Conservation (phyloP, 164 flowering plant genomes). For the Annona cherimola region DNA sequence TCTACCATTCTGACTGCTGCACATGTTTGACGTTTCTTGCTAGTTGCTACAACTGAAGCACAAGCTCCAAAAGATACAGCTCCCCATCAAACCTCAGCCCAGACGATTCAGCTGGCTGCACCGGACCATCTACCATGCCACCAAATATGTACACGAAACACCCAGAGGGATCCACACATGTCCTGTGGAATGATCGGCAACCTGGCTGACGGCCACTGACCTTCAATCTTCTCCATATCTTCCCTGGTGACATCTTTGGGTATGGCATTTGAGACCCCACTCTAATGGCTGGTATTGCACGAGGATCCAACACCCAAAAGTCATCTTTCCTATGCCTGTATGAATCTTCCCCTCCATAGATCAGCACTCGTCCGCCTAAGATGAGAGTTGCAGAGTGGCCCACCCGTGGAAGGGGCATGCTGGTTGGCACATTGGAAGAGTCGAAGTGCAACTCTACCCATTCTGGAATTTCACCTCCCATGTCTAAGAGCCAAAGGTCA, state of each 20-base stretch:
- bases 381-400: slow-evolving; percentile 91
- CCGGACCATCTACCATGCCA: slow-evolving; percentile 84
- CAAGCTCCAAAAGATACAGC: slow-evolving; percentile 62
- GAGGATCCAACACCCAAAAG: slow-evolving; percentile 74
- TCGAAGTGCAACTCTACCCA: slow-evolving; percentile 59
- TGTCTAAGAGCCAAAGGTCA: slow-evolving; percentile 78
- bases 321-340: slow-evolving; percentile 66
- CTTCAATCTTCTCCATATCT: slow-evolving; percentile 61
- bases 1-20: neutral
- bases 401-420: slow-evolving; percentile 66
- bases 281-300: slow-evolving; percentile 22
- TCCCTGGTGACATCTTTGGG: slow-evolving; percentile 18
- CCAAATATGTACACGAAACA: slow-evolving; percentile 61
- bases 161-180: slow-evolving; percentile 68
- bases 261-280: slow-evolving; percentile 16
- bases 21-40: neutral
- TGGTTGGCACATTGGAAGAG: slow-evolving; percentile 34
- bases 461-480: slow-evolving; percentile 24
- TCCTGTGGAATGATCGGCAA: slow-evolving; percentile 75
- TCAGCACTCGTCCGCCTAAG: slow-evolving; percentile 62
- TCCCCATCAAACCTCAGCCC: slow-evolving; percentile 77
- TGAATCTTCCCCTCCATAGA: slow-evolving; percentile 92
- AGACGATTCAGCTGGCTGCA: slow-evolving; percentile 52
- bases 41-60: slow-evolving; percentile 14
- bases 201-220: slow-evolving; percentile 42